Evolutionary conservation across 2,329 filamentous ascomycete species (phyloP), one percentile per base, ranked within the genome.

Genomic region (Diplodia mutila): DNA sequence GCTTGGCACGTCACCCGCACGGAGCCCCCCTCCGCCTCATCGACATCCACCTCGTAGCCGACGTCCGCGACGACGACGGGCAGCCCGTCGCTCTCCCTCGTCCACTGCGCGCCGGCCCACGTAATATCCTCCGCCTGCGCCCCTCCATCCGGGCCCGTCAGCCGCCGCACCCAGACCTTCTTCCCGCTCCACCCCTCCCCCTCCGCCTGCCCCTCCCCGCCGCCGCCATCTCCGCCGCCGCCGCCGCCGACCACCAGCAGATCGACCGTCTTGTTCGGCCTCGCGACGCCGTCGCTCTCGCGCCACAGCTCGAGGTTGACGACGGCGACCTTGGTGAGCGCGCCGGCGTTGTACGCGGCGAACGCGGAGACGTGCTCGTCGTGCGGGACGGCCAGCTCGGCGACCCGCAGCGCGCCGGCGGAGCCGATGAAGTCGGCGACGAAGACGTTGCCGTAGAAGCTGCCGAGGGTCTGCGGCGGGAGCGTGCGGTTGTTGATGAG

Each of bases 361-460:
- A 57, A 66, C 3, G 37, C 63, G 1, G 53, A 32, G 25, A 66
- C 16, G 51, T 27, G 9, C 1, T 49, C 51, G 29, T 66, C 63
- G 25, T 25, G 39, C 9, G 32, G 6, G 29, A 37, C n/a, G 25
- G 27, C 25, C n/a, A 66, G 18, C 23, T 66, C 63, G 37, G 23
- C 37, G 37, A 66, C 32, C 25, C 21, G 51, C 8, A 66, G 16
- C 2, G 21, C 25, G 11, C 51, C 53, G 4, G 32, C 37, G 6
- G 11, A 1, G 6, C 63, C 63, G 4, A 66, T 66, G 51, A 66
- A 57, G 25, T 66, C 63, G 8, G 63, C 63, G 2, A 66, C 63
- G 14, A 57, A 66, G 11, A 66, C 63, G 25, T 57, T 49, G 37
- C 63, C 63, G 29, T 66, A 66, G 29, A 57, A 66, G 63, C 63